Conservation (phyloP, 805 yeast genomes). For the Candida ascalaphidarum region DNA sequence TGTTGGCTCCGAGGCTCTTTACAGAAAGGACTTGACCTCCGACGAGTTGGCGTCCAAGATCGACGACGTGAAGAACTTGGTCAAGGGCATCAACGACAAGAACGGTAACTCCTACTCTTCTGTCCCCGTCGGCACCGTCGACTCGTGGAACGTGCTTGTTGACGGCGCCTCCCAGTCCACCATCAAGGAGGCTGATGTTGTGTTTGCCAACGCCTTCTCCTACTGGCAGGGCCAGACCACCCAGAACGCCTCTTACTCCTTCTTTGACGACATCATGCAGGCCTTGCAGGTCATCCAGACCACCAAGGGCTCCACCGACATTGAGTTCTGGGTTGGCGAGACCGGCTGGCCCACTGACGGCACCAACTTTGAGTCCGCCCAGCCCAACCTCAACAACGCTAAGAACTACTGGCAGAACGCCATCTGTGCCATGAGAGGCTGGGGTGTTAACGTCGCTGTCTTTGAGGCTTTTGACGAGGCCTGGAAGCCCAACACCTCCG, state of each 20-base stretch:
- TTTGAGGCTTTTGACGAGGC: constrained; percentile 95
- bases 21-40: constrained; percentile 82
- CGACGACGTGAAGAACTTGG: constrained; percentile 47
- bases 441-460: constrained; percentile 90
- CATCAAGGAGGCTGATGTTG: constrained; percentile 73
- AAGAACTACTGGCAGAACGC: constrained; percentile 77
- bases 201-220: constrained; percentile 92
- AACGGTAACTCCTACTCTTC: constrained; percentile 69
- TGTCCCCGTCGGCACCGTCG: constrained; percentile 85
- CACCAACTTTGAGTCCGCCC: constrained; percentile 55
- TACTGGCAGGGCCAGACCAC: constrained; percentile 97
- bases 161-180: constrained; percentile 68
- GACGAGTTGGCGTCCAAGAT: constrained; percentile 63
- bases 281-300: constrained; percentile 85
- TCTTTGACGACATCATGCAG: constrained; percentile 96
- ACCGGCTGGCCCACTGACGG: constrained; percentile 97
- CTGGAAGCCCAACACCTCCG: constrained; percentile 92
- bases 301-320: constrained; percentile 76
- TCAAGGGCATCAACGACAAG: constrained; percentile 61
- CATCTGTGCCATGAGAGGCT: constrained; percentile 86
- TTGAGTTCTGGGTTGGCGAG: constrained; percentile 93
- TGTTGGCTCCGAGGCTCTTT: constrained; percentile 94
- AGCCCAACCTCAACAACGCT: constrained; percentile 71
- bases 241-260: constrained; percentile 78
- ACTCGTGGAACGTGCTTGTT: constrained; percentile 89